Evolutionary conservation across 1,284 basidiomycete genomes (phyloP).

Genomic region (Austroboletus niveus): DNA sequence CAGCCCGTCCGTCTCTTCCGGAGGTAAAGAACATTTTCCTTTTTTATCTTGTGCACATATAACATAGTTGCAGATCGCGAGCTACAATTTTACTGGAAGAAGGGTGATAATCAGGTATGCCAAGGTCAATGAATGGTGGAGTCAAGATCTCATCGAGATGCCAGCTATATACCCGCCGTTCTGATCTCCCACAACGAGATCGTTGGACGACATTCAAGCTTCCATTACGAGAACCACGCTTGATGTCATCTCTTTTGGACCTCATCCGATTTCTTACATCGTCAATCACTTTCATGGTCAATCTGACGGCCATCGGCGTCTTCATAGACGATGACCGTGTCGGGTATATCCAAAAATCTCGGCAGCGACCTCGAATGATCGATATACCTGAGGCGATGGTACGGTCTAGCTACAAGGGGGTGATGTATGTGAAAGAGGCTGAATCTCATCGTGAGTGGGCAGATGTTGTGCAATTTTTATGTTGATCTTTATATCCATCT

Average conservation of each 20-base stretch:
- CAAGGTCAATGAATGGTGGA: background rate
- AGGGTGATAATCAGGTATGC: slow-evolving; percentile 64
- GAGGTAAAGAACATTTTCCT: slow-evolving; percentile 40
- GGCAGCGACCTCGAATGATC: slow-evolving; percentile 57
- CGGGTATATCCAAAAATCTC: slow-evolving; percentile 70
- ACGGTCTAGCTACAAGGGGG: slow-evolving; percentile 13
- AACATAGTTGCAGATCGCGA: slow-evolving; percentile 36
- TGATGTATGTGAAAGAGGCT: slow-evolving; percentile 23
- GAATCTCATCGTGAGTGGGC: slow-evolving; percentile 20
- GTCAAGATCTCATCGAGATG: background rate
- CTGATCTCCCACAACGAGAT: slow-evolving; percentile 44
- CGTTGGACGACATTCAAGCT: slow-evolving; percentile 93
- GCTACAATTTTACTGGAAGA: slow-evolving; percentile 97
- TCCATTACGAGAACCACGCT: slow-evolving; percentile 78
- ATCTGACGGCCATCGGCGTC: slow-evolving; percentile 74
- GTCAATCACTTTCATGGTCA: slow-evolving; percentile 92
- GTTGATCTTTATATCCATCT: background rate
- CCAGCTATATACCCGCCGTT: slow-evolving; percentile 59
- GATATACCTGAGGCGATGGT: slow-evolving; percentile 20
- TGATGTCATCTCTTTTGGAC: slow-evolving; percentile 83
- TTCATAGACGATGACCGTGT: slow-evolving; percentile 80
- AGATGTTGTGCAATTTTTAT: background rate
- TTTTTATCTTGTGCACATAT: background rate
- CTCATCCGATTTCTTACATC: slow-evolving; percentile 89
- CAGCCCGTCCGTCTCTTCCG: background rate